Evolutionary conservation across 306 rosid species (phyloP).

Genomic region (Dryas alaskensis): DNA sequence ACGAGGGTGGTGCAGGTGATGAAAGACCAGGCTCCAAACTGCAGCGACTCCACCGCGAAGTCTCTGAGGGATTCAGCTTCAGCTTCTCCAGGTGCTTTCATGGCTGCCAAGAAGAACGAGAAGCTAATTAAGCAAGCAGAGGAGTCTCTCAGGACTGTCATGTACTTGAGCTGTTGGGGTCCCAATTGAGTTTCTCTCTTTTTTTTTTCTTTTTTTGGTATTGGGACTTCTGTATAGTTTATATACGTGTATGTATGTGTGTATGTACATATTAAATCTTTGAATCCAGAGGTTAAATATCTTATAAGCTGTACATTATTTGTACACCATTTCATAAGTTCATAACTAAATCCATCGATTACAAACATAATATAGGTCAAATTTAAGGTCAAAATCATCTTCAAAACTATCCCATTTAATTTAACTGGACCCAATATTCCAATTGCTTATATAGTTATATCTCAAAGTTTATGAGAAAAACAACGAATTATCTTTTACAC

Average conservation of each 20-base stretch:
- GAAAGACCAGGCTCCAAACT: conserved; percentile 55
- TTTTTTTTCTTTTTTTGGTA: not conserved
- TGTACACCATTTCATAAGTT: too few relatives aligned
- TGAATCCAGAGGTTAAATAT: not conserved
- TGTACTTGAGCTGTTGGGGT: conserved; percentile 89
- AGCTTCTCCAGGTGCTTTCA: conserved; percentile 22
- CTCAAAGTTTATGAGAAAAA: too few relatives aligned
- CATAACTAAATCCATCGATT: too few relatives aligned
- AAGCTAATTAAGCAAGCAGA: conserved; percentile 47
- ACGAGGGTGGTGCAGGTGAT: conserved; percentile 35
- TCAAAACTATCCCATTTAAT: too few relatives aligned
- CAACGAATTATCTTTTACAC: too few relatives aligned
- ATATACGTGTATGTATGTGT: not conserved
- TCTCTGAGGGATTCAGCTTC: conserved; percentile 44
- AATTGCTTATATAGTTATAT: too few relatives aligned
- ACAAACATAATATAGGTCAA: too few relatives aligned
- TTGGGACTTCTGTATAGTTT: not conserved
- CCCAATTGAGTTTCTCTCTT: conserved; percentile 38
- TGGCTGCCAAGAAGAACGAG: conserved; percentile 19
- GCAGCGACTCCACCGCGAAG: conserved; percentile 42
- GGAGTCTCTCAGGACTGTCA: conserved; percentile 65
- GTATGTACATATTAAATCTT: not conserved
- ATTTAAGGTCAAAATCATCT: too few relatives aligned
- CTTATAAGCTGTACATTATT: not conserved
- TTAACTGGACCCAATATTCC: too few relatives aligned